Base-by-base conservation (phyloP, 441 rosid genomes). In the Brassica balearica region DNA sequence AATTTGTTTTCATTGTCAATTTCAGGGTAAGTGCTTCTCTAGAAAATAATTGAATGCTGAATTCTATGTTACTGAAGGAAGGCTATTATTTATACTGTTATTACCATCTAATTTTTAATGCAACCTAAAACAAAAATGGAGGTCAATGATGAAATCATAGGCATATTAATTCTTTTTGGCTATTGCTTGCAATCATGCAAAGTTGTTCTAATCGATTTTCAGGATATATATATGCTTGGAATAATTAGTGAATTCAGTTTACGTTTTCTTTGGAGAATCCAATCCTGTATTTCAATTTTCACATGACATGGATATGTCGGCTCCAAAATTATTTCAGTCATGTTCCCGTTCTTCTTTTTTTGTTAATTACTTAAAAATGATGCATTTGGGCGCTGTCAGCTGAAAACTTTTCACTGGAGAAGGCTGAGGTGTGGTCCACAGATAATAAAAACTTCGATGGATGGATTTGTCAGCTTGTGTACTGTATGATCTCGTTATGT, bases 401-500 rank as follows among this genome's bases (percentile, higher is more conserved):
- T 77, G 91, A 87, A 71, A 90, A 87, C 69, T 66, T 85, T 74
- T 84, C 88, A 66, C 75, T 88, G 80, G 92, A 92, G 89, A 86
- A 86, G 73, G 85, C 94, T 63, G 78, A 84, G 70, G 80, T 87
- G 65, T 96, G 99, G 99, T 90, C 87, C 84, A 94, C 98, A n/a
- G 69, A 65, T 56, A 87, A 85, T 79, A 94, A 91, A 85, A 86
- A 84, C 68, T 96, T 96, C 82, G 93, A 94, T 78, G 69, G 14
- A 77, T 96, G 99, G 99, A 91, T 94, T 73, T 94, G 99, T 79
- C 93, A 88, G 61, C 97, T 96, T 77, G 97, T 88, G 74, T 87
- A 87, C 87, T 88, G 91, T 23, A 81, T 94, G 79, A 81, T 94
- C 73, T 89, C 93, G 78, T 83, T 84, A 81, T 87, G 97, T 88